These are phyloP conservation scores for Picochlorum sp. DNA, from an alignment of 139 green algal species.

Conservation along the genomic window DNA sequence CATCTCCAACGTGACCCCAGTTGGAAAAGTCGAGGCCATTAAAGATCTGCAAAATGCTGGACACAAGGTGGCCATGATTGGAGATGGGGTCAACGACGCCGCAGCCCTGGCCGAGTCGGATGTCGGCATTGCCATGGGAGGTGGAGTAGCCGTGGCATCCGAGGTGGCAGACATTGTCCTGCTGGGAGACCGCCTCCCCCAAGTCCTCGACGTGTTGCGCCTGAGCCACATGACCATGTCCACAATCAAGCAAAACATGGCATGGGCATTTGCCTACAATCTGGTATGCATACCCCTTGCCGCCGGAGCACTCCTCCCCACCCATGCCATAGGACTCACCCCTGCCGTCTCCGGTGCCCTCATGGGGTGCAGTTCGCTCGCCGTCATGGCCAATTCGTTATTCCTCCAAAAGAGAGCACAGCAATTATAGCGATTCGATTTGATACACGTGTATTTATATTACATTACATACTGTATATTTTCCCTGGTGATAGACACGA, in stretches of 20 bases:
- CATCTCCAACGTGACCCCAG: conserved; percentile 44
- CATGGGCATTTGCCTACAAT: conserved; percentile 87
- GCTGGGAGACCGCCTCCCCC: conserved; percentile 58
- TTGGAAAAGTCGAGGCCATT: conserved; percentile 55
- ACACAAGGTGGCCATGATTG: conserved; percentile 71
- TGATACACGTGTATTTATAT: not conserved
- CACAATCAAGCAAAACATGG: conserved; percentile 85
- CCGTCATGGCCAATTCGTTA: conserved; percentile 80
- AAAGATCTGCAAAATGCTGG: conserved; percentile 37
- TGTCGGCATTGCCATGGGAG: conserved; percentile 80
- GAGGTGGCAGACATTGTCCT: conserved; percentile 70
- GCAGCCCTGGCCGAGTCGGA: conserved; percentile 69
- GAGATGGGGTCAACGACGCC: conserved; percentile 85
- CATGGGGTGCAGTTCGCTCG: conserved; percentile 69
- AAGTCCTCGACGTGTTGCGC: conserved; percentile 67
- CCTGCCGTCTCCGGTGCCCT: conserved; percentile 49
- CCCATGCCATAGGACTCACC: conserved; percentile 37
- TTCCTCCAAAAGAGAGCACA: conserved; percentile 47
- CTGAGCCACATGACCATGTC: conserved; percentile 56
- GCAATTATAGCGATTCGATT: not conserved
- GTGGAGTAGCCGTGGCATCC: conserved; percentile 41
- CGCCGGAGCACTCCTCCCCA: conserved; percentile 40
- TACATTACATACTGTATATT: not conserved
- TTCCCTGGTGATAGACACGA: no score
- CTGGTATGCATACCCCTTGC: conserved; percentile 54